These are phyloP conservation scores for Trichoderma sp. DNA, from an alignment of 2,329 filamentous ascomycete species.

Conservation along the genomic window DNA sequence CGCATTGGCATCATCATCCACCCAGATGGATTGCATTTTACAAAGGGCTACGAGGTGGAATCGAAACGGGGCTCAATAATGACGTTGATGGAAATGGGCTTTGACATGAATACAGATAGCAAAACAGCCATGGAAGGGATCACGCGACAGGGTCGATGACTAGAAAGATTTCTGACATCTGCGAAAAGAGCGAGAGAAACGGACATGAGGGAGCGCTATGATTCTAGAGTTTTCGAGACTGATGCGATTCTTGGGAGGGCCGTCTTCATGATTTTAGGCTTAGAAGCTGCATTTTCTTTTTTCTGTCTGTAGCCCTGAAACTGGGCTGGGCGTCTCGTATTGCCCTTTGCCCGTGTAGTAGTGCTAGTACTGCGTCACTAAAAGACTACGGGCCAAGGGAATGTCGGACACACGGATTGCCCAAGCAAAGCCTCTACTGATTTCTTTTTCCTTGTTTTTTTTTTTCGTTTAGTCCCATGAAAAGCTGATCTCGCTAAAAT, in stretches of 20 bases:
- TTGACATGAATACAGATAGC: neutral
- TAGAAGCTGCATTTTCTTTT: neutral
- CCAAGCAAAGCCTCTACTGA: too few species aligned
- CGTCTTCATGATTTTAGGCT: neutral
- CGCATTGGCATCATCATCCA: neutral
- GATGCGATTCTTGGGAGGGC: neutral
- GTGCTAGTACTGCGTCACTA: neutral
- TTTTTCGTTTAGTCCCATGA: too few species aligned
- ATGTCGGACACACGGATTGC: too few species aligned
- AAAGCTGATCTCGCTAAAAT: too few species aligned
- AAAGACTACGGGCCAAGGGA: too few species aligned
- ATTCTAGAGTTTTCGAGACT: neutral
- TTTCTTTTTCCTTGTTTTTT: too few species aligned
- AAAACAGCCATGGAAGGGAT: neutral
- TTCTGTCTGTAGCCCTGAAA: neutral
- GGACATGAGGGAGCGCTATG: neutral
- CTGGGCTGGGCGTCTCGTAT: neutral
- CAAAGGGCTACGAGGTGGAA: neutral
- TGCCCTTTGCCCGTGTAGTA: neutral
- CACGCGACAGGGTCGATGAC: neutral
- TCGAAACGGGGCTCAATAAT: neutral
- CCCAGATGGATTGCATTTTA: neutral
- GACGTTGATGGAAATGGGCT: constrained; percentile 2
- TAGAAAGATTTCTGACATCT: constrained; percentile 11
- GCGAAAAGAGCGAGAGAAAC: constrained; percentile 6